phyloP scores from a whole-genome alignment of 164 flowering plant genomes.

The Litsea cubeba region DNA sequence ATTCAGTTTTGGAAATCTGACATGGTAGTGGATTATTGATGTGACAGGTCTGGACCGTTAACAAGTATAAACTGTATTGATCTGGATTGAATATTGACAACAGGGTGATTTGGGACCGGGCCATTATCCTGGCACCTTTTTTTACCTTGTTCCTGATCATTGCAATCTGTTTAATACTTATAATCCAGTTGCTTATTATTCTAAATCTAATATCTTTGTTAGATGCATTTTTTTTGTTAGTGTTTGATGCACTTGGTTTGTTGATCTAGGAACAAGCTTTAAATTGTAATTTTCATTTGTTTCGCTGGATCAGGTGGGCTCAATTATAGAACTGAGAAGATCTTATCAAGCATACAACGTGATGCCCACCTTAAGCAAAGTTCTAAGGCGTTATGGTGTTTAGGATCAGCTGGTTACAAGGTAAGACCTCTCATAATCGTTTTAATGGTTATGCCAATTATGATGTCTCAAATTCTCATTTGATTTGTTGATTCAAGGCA shows the following conservation, averaged over 20 bases:
- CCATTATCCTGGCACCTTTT: too few species aligned
- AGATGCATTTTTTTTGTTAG: not conserved
- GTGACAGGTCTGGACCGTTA: too few species aligned
- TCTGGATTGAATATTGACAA: too few species aligned
- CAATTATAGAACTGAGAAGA: constrained; percentile 92
- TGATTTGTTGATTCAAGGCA: too few species aligned
- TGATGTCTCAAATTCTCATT: too few species aligned
- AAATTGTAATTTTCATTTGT: not conserved
- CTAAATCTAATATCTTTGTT: not conserved
- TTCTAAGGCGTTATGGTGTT: constrained; percentile 73
- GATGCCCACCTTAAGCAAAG: constrained; percentile 89
- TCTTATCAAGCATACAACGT: constrained; percentile 97
- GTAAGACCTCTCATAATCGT: not conserved
- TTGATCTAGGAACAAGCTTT: not conserved
- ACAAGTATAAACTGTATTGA: too few species aligned
- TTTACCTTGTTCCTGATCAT: too few species aligned
- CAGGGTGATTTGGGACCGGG: too few species aligned
- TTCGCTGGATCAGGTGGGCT: constrained; percentile 69
- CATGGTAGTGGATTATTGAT: too few species aligned
- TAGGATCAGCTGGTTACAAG: constrained; percentile 10
- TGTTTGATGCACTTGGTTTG: not conserved
- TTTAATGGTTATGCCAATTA: not conserved
- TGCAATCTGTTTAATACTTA: too few species aligned
- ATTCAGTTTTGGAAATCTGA: too few species aligned
- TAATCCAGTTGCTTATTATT: not conserved